Evolutionary conservation across 2,329 filamentous ascomycete genomes (phyloP).

Genomic region (Xylariaceae sp.): DNA sequence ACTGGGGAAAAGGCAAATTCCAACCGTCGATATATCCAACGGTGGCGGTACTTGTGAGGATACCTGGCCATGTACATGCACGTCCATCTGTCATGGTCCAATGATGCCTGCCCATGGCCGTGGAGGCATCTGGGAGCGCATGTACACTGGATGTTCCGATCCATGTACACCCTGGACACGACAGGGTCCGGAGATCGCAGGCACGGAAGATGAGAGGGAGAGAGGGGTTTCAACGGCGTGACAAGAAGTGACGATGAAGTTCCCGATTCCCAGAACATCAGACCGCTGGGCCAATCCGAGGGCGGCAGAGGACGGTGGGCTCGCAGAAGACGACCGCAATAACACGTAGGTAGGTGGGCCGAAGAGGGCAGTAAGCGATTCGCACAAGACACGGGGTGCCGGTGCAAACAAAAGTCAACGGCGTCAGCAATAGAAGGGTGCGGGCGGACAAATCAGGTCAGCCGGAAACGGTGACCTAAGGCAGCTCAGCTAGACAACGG

Average conservation of each 20-base stretch:
- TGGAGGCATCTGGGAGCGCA: slow-evolving; percentile 14
- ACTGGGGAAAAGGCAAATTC: slow-evolving; percentile 31
- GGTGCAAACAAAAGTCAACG: slow-evolving; percentile 20
- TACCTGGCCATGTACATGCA: slow-evolving; percentile 32
- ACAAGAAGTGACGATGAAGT: slow-evolving; percentile 23
- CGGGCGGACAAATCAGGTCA: slow-evolving; percentile 28
- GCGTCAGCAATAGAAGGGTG: slow-evolving; percentile 22
- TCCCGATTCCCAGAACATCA: slow-evolving; percentile 20
- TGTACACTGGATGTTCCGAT: too few relatives aligned
- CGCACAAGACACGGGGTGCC: slow-evolving; percentile 15
- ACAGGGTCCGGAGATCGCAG: slow-evolving; percentile 26
- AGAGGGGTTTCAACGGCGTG: slow-evolving; percentile 13
- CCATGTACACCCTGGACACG: slow-evolving; percentile 31
- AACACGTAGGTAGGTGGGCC: slow-evolving; percentile 20
- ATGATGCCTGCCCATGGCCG: slow-evolving; percentile 31
- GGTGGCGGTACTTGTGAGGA: slow-evolving; percentile 14
- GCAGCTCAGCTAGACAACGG: slow-evolving; percentile 21
- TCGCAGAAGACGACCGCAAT: slow-evolving; percentile 20
- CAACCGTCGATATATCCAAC: slow-evolving; percentile 21
- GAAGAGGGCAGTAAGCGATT: slow-evolving; percentile 29
- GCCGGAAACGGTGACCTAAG: slow-evolving; percentile 19
- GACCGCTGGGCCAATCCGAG: slow-evolving; percentile 23
- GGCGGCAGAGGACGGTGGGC: slow-evolving; percentile 17
- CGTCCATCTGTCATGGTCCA: slow-evolving; percentile 37
- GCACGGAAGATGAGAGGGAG: slow-evolving; percentile 15